Evolutionary conservation across 2,329 filamentous ascomycete genomes (phyloP), one percentile per base, ranked within the genome.

Genomic region (Aureobasidium zeae): DNA sequence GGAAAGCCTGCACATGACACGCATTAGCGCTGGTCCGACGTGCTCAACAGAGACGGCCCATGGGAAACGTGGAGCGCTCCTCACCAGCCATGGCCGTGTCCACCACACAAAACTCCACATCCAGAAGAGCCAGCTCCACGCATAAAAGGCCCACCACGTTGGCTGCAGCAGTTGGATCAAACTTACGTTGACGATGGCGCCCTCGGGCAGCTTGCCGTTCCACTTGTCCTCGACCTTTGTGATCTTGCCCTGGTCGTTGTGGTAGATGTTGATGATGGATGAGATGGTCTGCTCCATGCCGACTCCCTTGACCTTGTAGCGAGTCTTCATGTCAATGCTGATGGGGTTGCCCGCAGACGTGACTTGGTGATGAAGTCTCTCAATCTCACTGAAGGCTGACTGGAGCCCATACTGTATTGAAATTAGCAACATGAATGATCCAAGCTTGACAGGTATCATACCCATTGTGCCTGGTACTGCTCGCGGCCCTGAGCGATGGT

Each of bases 271-370:
- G 21, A 77, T 59, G 30, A 66, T 59, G 48, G 66, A 70, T 25
- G 64, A 56, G 38, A 76, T 70, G 4, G 60, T 64, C 55, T 73
- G 63, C 55, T 74, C 71, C 50, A 64, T 71, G 0, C 63, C 62
- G 30, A 76, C 59, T 0, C 71, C 71, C 58, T 75, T 76, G 47
- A 76, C 58, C 4, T 67, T 66, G 56, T 76, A 77, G 39, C 65
- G 57, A 1, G 67, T 72, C 55, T 68, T 70, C 48, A 76, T 36
- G 32, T 76, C 66, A 53, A 81, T 60, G 47, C 68, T 59, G 29
- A 81, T 79, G 1, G 78, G 77, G 50, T 81, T 79, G 1, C 76
- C 75, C 0, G 63, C 58, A 12, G 64, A 67, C 1, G 62, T 73
- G 9, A 81, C 75, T 28, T 64, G 57, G 55, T 78, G 71, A 25